Evolutionary conservation across 2,329 filamentous ascomycete genomes (phyloP).

Genomic region (Talaromyces rugulosus): DNA sequence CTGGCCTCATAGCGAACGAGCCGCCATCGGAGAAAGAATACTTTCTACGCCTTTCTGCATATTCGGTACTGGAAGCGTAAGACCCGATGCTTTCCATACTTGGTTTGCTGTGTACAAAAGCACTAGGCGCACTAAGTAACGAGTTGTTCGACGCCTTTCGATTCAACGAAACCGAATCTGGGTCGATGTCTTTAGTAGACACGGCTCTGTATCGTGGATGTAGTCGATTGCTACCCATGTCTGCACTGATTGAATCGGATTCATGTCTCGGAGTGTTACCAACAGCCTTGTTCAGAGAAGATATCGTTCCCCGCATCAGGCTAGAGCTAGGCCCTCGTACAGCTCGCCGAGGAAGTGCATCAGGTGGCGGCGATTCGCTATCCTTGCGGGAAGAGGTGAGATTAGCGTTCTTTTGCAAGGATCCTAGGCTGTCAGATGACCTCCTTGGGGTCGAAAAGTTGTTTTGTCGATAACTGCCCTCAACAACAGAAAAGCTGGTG

Average conservation of each 20-base stretch:
- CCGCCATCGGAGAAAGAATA: slow-evolving; percentile 15
- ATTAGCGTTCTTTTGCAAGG: neutral
- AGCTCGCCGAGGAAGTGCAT: slow-evolving; percentile 12
- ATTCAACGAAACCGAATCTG: slow-evolving; percentile 1
- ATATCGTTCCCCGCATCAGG: slow-evolving; percentile 13
- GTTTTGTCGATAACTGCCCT: slow-evolving; percentile 1
- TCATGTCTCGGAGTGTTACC: neutral
- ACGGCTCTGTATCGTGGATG: slow-evolving; percentile 11
- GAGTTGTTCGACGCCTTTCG: slow-evolving; percentile 9
- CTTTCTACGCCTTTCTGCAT: slow-evolving; percentile 10
- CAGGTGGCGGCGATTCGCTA: slow-evolving; percentile 11
- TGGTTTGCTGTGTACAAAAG: slow-evolving; percentile 8
- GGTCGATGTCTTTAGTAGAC: slow-evolving; percentile 11
- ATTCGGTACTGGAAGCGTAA: slow-evolving; percentile 7
- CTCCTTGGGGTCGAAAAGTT: slow-evolving; percentile 1
- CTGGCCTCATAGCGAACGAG: slow-evolving; percentile 41
- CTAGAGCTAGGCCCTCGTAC: slow-evolving; percentile 11
- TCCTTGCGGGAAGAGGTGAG: slow-evolving; percentile 1
- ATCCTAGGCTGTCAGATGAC: neutral
- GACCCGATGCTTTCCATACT: slow-evolving; percentile 14
- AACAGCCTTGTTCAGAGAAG: slow-evolving; percentile 12
- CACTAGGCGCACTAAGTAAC: slow-evolving; percentile 9
- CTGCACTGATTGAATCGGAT: slow-evolving; percentile 4
- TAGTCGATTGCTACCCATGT: neutral
- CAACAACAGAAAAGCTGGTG: slow-evolving; percentile 19